Base-by-base conservation (phyloP, 1,284 basidiomycete genomes). In the Filobasidium uniguttulatum region DNA sequence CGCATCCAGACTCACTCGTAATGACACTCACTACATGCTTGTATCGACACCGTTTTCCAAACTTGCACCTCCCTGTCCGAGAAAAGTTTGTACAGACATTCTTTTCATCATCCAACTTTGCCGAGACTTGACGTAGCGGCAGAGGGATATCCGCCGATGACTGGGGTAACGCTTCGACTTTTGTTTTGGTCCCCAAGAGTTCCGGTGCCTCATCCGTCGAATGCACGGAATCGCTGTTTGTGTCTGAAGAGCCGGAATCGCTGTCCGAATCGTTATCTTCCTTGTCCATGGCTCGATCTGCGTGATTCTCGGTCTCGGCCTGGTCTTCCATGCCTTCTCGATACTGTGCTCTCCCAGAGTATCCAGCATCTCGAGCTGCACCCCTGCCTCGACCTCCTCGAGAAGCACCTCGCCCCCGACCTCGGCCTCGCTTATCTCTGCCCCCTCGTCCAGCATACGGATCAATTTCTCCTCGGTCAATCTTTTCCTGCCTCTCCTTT, bases 381-480 rank as follows among this genome's bases (percentile, higher is more conserved):
- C 65, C 65, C 34, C 66, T 60, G 47, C 63, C 65, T 29, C 55
- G 63, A 26, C 52, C 43, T 10, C 54, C 53, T 26, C 55, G 26
- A 25, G 30, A 15, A 7, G 28, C 26, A 43, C 49, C 52, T 19
- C 56, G 30, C 14, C 60, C 58, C 31, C 57, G 43, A 34, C 70
- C 68, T 29, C 66, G 57, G 7, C 61, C 56, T 28, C n/a, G n/a
- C n/a, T n/a, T n/a, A n/a, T n/a, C n/a, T n/a, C n/a, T n/a, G n/a
- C n/a, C n/a, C n/a, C n/a, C n/a, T n/a, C n/a, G n/a, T n/a, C n/a
- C n/a, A n/a, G 55, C 54, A 33, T 67, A 63, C 50, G 63, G 52
- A 33, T 75, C 70, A 28, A 88, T 68, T 62, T 89, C 82, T 1
- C 88, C 89, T 38, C 84, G 77, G 17, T 80, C 80, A 30, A 79